A percentile compares a stretch with the other conserved stretches of the same genome.
phyloP scores from a whole-genome alignment of 208 protist species.

The Trypanosoma melophagium region DNA sequence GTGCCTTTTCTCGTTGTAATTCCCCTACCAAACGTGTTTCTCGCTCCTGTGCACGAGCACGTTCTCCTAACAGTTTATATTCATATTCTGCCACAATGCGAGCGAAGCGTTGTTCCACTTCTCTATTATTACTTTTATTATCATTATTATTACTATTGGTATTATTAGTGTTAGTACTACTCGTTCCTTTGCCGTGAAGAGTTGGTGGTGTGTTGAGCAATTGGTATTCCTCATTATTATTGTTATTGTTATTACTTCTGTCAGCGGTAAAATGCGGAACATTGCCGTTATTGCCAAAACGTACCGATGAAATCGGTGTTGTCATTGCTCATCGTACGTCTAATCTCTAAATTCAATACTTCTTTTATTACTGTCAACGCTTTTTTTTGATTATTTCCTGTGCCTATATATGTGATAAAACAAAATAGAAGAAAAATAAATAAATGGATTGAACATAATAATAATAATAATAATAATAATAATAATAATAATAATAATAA shows the following conservation, averaged over 20 bases:
- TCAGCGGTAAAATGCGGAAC: too few relatives aligned
- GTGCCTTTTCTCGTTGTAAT: constrained; percentile 10
- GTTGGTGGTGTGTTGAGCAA: too few relatives aligned
- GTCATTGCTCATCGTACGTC: too few relatives aligned
- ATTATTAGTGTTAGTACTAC: background rate
- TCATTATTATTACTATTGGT: background rate
- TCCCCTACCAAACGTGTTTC: constrained; percentile 24
- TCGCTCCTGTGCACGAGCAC: constrained; percentile 27
- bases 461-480: constrained; percentile 10
- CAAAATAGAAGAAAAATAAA: constrained; percentile 1
- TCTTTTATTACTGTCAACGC: too few relatives aligned
- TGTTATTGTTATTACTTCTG: too few relatives aligned
- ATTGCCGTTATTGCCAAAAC: too few relatives aligned
- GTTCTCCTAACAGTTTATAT: constrained; percentile 32
- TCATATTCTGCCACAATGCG: constrained; percentile 26
- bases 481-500: constrained; percentile 2
- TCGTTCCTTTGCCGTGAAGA: too few relatives aligned
- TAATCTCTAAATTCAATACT: too few relatives aligned
- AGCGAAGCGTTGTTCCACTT: constrained; percentile 27
- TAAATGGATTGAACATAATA: constrained; percentile 16
- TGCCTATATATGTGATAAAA: background rate
- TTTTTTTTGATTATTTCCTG: too few relatives aligned
- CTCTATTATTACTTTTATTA: background rate
- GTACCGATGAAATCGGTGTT: too few relatives aligned
- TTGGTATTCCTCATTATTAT: too few relatives aligned